Evolutionary conservation across 108 stramenopile species (phyloP), one percentile per base, ranked within the genome.

Genomic region (Fragilaria radians): DNA sequence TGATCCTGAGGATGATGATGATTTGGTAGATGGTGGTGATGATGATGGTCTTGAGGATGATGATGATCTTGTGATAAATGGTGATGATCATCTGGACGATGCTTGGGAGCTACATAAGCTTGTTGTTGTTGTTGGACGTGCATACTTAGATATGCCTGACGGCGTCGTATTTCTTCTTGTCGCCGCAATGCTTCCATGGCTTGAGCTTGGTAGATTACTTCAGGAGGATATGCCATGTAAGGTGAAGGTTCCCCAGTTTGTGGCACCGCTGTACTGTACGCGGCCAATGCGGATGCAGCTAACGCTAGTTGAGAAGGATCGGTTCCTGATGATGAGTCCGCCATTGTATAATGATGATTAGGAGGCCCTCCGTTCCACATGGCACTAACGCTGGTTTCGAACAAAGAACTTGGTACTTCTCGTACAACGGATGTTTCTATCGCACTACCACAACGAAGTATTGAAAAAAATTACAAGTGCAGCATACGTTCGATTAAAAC

Each of bases 361-460:
- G 36, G 36, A 42, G 36, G 36, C 14, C 36, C 36, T 42, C 36
- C 36, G 36, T 42, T 42, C 36, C 36, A 42, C 36, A 42, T 42
- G 36, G n/a, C n/a, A n/a, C n/a, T n/a, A n/a, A n/a, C n/a, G n/a
- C n/a, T n/a, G n/a, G n/a, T n/a, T n/a, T n/a, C n/a, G n/a, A n/a
- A n/a, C n/a, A n/a, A n/a, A n/a, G n/a, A n/a, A n/a, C n/a, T n/a
- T n/a, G n/a, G n/a, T n/a, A n/a, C n/a, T n/a, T n/a, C n/a, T n/a
- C n/a, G n/a, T n/a, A n/a, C n/a, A n/a, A n/a, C n/a, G n/a, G n/a
- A n/a, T n/a, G n/a, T n/a, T n/a, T n/a, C n/a, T n/a, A n/a, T n/a
- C n/a, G n/a, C n/a, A n/a, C n/a, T n/a, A n/a, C n/a, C n/a, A n/a
- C n/a, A n/a, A n/a, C n/a, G n/a, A n/a, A n/a, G n/a, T n/a, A n/a